Base-by-base conservation (phyloP, 2,329 filamentous ascomycete species). In the Cladosporium cucumerinum region DNA sequence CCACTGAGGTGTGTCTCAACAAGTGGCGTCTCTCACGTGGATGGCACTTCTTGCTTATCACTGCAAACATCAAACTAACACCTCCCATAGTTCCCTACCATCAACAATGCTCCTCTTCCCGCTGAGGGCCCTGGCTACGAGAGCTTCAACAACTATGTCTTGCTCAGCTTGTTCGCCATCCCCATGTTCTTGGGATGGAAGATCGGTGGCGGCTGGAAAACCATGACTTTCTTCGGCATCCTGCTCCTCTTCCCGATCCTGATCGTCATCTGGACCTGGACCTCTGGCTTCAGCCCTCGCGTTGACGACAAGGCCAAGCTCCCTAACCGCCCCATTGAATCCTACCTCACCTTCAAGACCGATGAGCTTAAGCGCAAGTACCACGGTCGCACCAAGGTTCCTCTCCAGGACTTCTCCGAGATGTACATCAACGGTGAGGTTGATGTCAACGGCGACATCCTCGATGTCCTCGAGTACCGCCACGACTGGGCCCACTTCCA, bases 391-490 rank as follows among this genome's bases (percentile, higher is more conserved):
- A 90, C 86, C 81, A 93, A 90, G 82, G 92, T 95, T 67, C 89
- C 92, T 63, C 89, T 96, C 84, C 89, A 96, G 82, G 96, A 92
- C 26, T 98, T 98, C 84, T 89, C 96, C 77, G 93, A 97, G 81
- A 96, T 94, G 90, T 98, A 97, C 85, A 96, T 98, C 80, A 90
- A 95, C 75, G 92, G 92, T 66, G 88, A 96, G 65, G 93, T 97
- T 69, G 92, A 97, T 72, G 94, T 97, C 85, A 98, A 97, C 78
- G 93, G 93, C 65, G 95, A 98, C 79, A 87, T 85, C 73, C 85
- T 98, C 68, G 94, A 98, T 76, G 84, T 91, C 57, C 81, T 98
- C 79, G 95, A 98, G 81, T 95, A 95, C 82, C 86, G 95, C 75
- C 94, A 98, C 77, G 95, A 99, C 79, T 98, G 95, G 95, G 92